Percentiles rank a stretch among this genome's conserved stretches.
Conservation (phyloP, 768 basidiomycete genomes). For the Mycena vulgaris region DNA sequence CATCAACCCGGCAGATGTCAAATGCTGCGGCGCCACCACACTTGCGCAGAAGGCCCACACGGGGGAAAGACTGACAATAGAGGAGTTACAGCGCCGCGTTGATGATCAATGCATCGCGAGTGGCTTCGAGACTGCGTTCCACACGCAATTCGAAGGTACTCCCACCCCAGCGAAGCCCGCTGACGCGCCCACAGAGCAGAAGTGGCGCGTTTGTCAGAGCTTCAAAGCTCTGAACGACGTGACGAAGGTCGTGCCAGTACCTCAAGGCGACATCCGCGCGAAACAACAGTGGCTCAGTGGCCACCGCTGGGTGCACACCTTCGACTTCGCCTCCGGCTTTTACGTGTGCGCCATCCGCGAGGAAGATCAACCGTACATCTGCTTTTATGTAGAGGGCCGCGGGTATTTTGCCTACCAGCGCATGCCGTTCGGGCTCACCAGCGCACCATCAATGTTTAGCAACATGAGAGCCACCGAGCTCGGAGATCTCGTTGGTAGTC, state of each 20-base stretch:
- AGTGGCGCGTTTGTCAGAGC: constrained; percentile 59
- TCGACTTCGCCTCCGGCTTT: constrained; percentile 59
- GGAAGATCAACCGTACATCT: constrained; percentile 47
- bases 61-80: constrained; percentile 13
- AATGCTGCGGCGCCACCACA: constrained; percentile 29
- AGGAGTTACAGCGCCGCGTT: constrained; percentile 28
- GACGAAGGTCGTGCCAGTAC: constrained; percentile 48
- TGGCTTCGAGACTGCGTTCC: constrained; percentile 10
- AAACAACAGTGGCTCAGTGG: constrained; percentile 57
- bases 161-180: constrained; percentile 22
- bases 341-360: constrained; percentile 41
- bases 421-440: constrained; percentile 60
- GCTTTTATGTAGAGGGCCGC: constrained; percentile 55
- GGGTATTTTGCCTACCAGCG: constrained; percentile 53
- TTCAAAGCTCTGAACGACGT: constrained; percentile 54
- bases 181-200: constrained; percentile 32
- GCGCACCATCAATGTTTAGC: constrained; percentile 54
- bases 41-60: constrained; percentile 38
- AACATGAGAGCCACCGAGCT: constrained; percentile 45
- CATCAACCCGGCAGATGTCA: constrained; percentile 34
- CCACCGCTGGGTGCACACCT: constrained; percentile 50
- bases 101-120: constrained; percentile 31
- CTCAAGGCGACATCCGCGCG: constrained; percentile 53
- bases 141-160: constrained; percentile 30
- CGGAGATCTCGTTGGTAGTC: constrained; percentile 41